phyloP scores from a whole-genome alignment of 2,329 filamentous ascomycete genomes.

The Alternaria sp. region DNA sequence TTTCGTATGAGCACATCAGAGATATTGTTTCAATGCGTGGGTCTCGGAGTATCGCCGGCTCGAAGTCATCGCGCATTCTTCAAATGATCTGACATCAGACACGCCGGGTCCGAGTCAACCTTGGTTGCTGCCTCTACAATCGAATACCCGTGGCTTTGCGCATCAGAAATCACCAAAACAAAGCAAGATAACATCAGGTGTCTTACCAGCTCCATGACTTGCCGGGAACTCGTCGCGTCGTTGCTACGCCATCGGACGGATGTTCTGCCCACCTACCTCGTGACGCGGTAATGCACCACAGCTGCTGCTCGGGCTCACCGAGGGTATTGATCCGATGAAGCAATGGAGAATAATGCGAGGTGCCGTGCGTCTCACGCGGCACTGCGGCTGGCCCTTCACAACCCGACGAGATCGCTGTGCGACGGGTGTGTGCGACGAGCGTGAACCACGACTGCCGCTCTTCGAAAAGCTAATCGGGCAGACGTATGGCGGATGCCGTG shows the following conservation, averaged over 20 bases:
- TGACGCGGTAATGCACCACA: background rate
- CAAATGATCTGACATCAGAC: background rate
- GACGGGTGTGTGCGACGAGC: no score
- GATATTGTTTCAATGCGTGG: background rate
- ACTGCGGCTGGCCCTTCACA: background rate
- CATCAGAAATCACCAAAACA: no score
- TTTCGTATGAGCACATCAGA: background rate
- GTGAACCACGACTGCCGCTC: background rate
- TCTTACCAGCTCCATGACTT: background rate
- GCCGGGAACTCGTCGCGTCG: background rate
- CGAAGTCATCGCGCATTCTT: background rate
- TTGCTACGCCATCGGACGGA: background rate
- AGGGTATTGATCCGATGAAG: background rate
- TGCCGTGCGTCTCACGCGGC: background rate
- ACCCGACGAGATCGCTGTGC: background rate
- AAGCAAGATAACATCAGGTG: background rate
- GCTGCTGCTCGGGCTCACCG: background rate
- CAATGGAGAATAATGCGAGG: background rate
- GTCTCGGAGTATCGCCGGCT: accelerated
- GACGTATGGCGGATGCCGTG: background rate
- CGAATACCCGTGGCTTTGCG: background rate
- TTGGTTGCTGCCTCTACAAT: background rate
- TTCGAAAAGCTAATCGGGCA: background rate
- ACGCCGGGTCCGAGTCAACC: background rate
- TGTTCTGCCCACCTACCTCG: background rate